These are phyloP conservation scores for Cutaneotrichosporon sp. DNA, from an alignment of 1,284 basidiomycete genomes.

Conservation along the genomic window DNA sequence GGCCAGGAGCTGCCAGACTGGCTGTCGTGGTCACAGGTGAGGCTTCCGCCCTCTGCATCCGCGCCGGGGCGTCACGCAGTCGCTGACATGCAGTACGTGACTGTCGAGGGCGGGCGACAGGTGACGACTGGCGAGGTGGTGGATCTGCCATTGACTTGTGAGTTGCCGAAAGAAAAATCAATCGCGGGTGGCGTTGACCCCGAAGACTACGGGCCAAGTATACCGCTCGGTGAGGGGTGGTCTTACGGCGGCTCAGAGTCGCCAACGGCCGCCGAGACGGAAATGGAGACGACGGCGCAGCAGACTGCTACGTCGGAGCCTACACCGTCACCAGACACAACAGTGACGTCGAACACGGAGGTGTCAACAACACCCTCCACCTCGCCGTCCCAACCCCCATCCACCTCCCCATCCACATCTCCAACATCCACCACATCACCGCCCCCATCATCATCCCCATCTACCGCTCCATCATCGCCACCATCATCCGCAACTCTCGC, in stretches of 20 bases:
- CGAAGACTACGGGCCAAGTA: slow-evolving; percentile 10
- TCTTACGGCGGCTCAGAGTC: slow-evolving; percentile 4
- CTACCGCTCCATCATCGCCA: slow-evolving; percentile 2
- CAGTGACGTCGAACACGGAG: slow-evolving; percentile 1
- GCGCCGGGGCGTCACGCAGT: neutral
- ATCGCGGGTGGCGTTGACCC: slow-evolving; percentile 2
- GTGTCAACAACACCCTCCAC: slow-evolving; percentile 3
- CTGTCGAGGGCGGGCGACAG: slow-evolving; percentile 21
- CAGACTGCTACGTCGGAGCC: neutral
- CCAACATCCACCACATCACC: neutral
- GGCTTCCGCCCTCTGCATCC: neutral
- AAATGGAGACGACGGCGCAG: neutral
- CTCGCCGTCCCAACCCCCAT: slow-evolving; percentile 6
- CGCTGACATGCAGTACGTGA: slow-evolving; percentile 24
- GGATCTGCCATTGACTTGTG: slow-evolving; percentile 34
- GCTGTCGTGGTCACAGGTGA: slow-evolving; percentile 31
- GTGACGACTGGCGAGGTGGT: slow-evolving; percentile 32
- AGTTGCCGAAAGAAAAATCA: slow-evolving; percentile 23
- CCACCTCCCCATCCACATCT: slow-evolving; percentile 7
- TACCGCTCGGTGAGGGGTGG: slow-evolving; percentile 12
- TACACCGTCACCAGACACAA: neutral
- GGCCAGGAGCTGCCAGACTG: slow-evolving; percentile 34
- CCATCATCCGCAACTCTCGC: neutral
- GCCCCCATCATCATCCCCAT: neutral
- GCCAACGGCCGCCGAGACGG: neutral